Evolutionary conservation across 225 moss, liverwort and hornwort genomes (phyloP), one percentile per base, ranked within the genome.

Genomic region (Straminergon stramineum): DNA sequence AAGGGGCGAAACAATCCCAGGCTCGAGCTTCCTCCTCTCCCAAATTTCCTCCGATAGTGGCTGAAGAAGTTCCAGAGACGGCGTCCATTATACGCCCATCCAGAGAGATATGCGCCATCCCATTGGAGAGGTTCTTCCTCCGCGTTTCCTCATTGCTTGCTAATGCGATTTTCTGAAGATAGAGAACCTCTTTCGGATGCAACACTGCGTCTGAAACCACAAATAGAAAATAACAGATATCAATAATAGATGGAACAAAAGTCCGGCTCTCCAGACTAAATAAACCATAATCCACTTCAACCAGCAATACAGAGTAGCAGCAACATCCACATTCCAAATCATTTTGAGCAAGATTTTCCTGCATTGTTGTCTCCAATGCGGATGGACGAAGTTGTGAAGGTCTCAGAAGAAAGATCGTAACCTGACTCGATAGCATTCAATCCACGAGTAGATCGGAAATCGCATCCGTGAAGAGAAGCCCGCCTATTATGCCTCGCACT

Each of bases 1-100:
- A 91, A 32, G 99, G 97, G 60, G 94, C 93, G 67, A 96, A 94
- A 91, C 95, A 95, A 79, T 96, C 95, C 99, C 99, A 99, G 9
- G 93, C 95, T 89, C 87, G 90, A 32, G 94, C 93, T 86, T 97
- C 99, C 77, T 89, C 90, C 70, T 92, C 93, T 75, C 91, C 95
- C 81, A 97, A 87, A 79, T 90, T 81, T 81, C 95, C 95, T 88
- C 94, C 93, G 75, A 96, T 90, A 73, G 58, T 93, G 45, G 62
- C 85, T 70, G 94, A 89, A 83, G 95, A 94, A 55, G 97, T 94
- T 81, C 95, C 95, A 86, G 92, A 69, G 66, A 95, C 94, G 43
- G 98, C 95, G 82, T 96, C 93, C 95, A 96, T 91, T 80, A 97
- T 97, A 65, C 98, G 95, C 76, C 96, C 97, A 81, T 96, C 94